Evolutionary conservation across 1,139 yeast species (phyloP).

Genomic region (Blastobotrys indianensis): DNA sequence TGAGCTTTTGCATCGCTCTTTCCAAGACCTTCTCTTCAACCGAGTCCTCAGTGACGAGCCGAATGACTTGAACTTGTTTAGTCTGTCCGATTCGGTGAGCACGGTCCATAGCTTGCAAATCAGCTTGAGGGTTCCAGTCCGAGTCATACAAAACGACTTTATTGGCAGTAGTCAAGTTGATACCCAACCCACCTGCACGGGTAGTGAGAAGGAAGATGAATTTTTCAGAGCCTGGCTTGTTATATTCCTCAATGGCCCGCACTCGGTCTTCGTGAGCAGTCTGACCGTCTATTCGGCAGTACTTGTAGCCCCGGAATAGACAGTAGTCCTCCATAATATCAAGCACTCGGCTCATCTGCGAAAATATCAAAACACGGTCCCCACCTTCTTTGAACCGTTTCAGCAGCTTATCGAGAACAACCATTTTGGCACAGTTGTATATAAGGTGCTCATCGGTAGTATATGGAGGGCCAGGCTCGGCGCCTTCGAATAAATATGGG

Average conservation of each 20-base stretch:
- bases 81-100: slow-evolving; percentile 98
- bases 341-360: slow-evolving; percentile 89
- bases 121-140: slow-evolving; percentile 99
- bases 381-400: slow-evolving; percentile 70
- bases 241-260: slow-evolving; percentile 86
- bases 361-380: slow-evolving; percentile 83
- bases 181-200: slow-evolving; percentile 98
- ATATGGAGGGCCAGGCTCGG: slow-evolving; percentile 98
- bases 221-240: slow-evolving; percentile 73
- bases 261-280: slow-evolving; percentile 93
- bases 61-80: slow-evolving; percentile 85
- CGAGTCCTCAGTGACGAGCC: slow-evolving; percentile 93
- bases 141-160: slow-evolving; percentile 85
- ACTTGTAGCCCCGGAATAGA: slow-evolving; percentile 70
- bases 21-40: slow-evolving; percentile 95
- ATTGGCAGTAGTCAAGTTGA: slow-evolving; percentile 89
- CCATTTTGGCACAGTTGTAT: slow-evolving; percentile 83
- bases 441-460: slow-evolving; percentile 94
- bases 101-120: slow-evolving; percentile 97
- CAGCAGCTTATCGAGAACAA: slow-evolving; percentile 76
- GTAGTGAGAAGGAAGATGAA: slow-evolving; percentile 86
- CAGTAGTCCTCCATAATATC: slow-evolving; percentile 95
- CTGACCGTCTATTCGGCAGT: slow-evolving; percentile 92
- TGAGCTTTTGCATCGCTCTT: slow-evolving; percentile 88
- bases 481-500: slow-evolving; percentile 95